Evolutionary conservation across 352 stramenopile genomes (phyloP).

Genomic region (Phytopythium helicoides): DNA sequence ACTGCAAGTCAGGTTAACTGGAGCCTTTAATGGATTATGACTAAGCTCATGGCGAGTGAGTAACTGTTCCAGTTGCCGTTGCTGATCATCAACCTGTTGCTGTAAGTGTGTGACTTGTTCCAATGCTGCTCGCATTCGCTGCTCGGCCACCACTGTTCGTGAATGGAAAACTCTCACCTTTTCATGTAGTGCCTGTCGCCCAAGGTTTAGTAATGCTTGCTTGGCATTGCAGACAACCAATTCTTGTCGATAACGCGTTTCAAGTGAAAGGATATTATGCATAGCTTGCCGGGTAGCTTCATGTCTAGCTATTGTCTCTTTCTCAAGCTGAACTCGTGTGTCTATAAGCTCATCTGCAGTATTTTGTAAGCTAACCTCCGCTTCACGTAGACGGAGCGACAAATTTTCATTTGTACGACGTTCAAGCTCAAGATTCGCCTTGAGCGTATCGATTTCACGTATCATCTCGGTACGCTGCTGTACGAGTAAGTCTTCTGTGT

Average conservation of each 20-base stretch:
- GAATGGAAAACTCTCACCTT: slow-evolving; percentile 64
- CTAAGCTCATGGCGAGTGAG: slow-evolving; percentile 51
- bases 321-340: slow-evolving; percentile 47
- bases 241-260: slow-evolving; percentile 48
- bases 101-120: slow-evolving; percentile 32
- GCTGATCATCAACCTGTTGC: slow-evolving; percentile 31
- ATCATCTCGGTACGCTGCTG: slow-evolving; percentile 25
- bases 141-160: slow-evolving; percentile 45
- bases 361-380: slow-evolving; percentile 35
- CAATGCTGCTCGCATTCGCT: slow-evolving; percentile 49
- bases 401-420: slow-evolving; percentile 42
- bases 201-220: slow-evolving; percentile 51
- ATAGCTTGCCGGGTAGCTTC: slow-evolving; percentile 47
- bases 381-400: slow-evolving; percentile 49
- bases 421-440: slow-evolving; percentile 55
- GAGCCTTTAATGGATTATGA: slow-evolving; percentile 24
- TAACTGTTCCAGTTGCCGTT: slow-evolving; percentile 47
- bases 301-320: slow-evolving; percentile 34
- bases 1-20: too few relatives aligned
- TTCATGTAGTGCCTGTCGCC: slow-evolving; percentile 56
- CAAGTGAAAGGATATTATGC: slow-evolving; percentile 36
- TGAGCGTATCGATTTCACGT: slow-evolving; percentile 31
- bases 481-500: slow-evolving; percentile 27
- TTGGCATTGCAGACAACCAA: slow-evolving; percentile 56
- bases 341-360: slow-evolving; percentile 45